Evolutionary conservation across 108 stramenopile genomes (phyloP).

Genomic region (Nitzschia sp.): DNA sequence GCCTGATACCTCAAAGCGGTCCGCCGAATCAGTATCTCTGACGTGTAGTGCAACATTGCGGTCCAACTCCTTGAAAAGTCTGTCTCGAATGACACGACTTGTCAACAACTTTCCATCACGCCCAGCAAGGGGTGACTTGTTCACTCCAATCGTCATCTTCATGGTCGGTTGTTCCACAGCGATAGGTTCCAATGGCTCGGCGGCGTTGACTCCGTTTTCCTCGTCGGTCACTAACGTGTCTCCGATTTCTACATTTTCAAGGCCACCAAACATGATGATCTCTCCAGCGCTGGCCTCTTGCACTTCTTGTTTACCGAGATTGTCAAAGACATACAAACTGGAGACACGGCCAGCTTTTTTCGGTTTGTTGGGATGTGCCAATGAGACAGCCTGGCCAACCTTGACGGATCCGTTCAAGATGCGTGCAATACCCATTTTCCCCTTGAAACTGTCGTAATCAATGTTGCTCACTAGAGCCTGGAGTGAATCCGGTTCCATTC

Average conservation of each 20-base stretch:
- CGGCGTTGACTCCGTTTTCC: constrained; percentile 68
- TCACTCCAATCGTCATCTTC: constrained; percentile 98
- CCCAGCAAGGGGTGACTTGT: constrained; percentile 98
- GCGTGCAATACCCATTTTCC: constrained; percentile 96
- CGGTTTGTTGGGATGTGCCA: constrained; percentile 67
- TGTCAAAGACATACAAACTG: constrained; percentile 95
- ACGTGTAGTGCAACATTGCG: constrained; percentile 94
- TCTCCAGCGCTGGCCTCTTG: constrained; percentile 91
- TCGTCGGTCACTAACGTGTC: constrained; percentile 94
- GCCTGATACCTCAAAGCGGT: constrained; percentile 94
- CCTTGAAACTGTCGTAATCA: constrained; percentile 97
- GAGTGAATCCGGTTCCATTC: constrained; percentile 57
- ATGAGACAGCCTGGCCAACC: constrained; percentile 73
- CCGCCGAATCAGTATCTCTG: constrained; percentile 91
- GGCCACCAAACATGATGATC: constrained; percentile 97
- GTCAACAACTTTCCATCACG: constrained; percentile 97
- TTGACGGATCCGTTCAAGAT: constrained; percentile 86
- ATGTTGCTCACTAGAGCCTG: constrained; percentile 94
- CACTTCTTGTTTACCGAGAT: constrained; percentile 92
- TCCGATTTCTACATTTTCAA: constrained; percentile 89
- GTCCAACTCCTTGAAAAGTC: constrained; percentile 95
- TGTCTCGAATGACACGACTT: constrained; percentile 94
- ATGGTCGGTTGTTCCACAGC: constrained; percentile 98
- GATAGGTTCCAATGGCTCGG: constrained; percentile 89
- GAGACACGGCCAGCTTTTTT: constrained; percentile 82